Base-by-base conservation (phyloP, 2,329 filamentous ascomycete species). In the Colletotrichum sp. region DNA sequence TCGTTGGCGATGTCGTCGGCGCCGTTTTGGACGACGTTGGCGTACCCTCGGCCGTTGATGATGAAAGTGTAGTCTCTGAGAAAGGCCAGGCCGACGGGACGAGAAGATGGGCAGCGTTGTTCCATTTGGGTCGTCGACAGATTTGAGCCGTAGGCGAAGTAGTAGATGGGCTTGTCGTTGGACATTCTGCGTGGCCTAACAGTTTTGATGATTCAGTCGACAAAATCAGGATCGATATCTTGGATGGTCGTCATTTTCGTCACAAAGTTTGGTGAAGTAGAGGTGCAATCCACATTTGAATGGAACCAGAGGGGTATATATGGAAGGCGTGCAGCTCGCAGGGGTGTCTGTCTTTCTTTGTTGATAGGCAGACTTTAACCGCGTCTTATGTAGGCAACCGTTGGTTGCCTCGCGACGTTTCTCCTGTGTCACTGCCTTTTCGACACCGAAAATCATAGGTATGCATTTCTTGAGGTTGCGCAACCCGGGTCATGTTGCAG, bases 71-170 rank as follows among this genome's bases (percentile, higher is more conserved):
- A 93, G 55, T 86, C 85, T 2, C 82, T 80, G 5, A 95, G 87
- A 24, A 89, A 84, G 5, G 88, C 93, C 67, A 94, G 85, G 59
- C 91, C 92, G 8, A 91, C 81, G 69, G 91, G 90, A 15, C 81
- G 84, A 3, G 91, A 90, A 16, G 81, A 82, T 70, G 91, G 92
- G 81, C 93, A 95, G 68, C 93, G 92, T 62, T 82, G 79, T 6
- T 79, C 79, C 93, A 95, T 95, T 83, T 95, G 93, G 32, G 87
- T 83, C 1, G 88, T 88, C 82, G 92, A 94, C 74, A 95, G 88
- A 82, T 95, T 95, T 81, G 90, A 92, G 77, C 93, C 93, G 83
- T 93, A 95, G 80, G 90, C 93, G 81, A 95, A 94, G 86, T 94
- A 94, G 78, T 92, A 65, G 30, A 34, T 4, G 6, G n/a, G 8